Evolutionary conservation across 129 eudicot genomes (phyloP).

Genomic region (Ambrosia trifida): DNA sequence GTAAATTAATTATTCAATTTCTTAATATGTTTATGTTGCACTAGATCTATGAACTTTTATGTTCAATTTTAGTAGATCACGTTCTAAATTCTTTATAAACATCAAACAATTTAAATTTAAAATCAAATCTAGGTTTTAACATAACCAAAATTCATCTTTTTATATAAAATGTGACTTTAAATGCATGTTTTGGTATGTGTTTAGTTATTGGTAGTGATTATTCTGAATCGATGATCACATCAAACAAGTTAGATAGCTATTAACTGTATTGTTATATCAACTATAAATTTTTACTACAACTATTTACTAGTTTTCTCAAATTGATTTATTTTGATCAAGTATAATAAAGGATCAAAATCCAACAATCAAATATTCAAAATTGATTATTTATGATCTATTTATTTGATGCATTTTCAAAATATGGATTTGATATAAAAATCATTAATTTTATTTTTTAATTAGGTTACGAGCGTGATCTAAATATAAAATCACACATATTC

Average conservation of each 20-base stretch:
- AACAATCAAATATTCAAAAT: not conserved
- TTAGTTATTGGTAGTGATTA: not conserved
- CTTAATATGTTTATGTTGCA: not conserved
- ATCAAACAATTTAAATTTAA: not conserved
- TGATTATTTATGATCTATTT: not conserved
- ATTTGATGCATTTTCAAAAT: not conserved
- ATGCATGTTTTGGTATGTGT: not conserved
- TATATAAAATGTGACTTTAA: not conserved
- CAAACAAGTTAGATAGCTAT: not conserved
- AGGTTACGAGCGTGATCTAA: not conserved
- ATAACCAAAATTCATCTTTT: not conserved
- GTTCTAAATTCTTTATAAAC: not conserved
- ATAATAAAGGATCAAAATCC: not conserved
- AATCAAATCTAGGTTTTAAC: slow-evolving; percentile 17
- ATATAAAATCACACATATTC: too few species aligned
- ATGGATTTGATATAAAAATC: not conserved
- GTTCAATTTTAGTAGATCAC: not conserved
- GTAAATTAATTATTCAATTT: slow-evolving; percentile 3
- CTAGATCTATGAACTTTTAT: not conserved
- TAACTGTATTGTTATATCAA: not conserved
- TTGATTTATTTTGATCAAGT: not conserved
- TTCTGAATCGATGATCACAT: not conserved
- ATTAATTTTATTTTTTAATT: not conserved
- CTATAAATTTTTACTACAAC: not conserved
- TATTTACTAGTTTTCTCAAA: not conserved